Conservation (phyloP, 352 stramenopile genomes). For the Phytopythium litorale region DNA sequence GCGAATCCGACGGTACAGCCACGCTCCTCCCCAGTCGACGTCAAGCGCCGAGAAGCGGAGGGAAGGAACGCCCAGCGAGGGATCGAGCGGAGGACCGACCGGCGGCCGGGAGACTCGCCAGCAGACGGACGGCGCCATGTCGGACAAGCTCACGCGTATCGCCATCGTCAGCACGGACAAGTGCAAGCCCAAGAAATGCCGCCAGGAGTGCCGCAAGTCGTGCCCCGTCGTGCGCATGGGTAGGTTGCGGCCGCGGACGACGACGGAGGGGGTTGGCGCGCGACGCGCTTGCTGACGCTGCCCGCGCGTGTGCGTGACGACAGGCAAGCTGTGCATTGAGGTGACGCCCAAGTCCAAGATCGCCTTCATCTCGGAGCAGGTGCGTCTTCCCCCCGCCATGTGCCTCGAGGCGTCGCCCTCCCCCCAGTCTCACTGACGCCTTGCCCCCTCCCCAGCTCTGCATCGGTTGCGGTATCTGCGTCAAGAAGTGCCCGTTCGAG, state of each 20-base stretch:
- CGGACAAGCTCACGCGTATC: conserved; percentile 96
- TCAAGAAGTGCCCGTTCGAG: conserved; percentile 99
- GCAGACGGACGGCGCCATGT: conserved; percentile 37
- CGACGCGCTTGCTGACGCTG: not conserved
- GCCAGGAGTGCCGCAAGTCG: conserved; percentile 99
- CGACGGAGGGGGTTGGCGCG: not conserved
- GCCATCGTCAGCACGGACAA: conserved; percentile 97
- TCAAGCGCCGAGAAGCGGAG: conserved; percentile 6
- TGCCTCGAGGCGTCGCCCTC: conserved; percentile 16
- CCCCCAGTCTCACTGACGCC: not conserved
- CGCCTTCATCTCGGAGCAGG: conserved; percentile 96
- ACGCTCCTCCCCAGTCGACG: conserved; percentile 5
- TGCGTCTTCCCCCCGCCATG: conserved; percentile 7
- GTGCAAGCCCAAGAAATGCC: conserved; percentile 99
- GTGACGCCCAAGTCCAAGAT: conserved; percentile 96
- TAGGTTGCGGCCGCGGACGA: conserved; percentile 15
- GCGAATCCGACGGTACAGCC: conserved; percentile 17
- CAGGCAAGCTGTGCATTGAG: conserved; percentile 99
- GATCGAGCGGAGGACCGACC: too few relatives aligned
- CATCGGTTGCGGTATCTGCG: conserved; percentile 99
- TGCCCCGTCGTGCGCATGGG: conserved; percentile 98
- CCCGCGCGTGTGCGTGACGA: not conserved
- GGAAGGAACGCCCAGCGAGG: conserved; percentile 15
- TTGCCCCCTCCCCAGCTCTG: conserved; percentile 73
- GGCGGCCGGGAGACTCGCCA: too few relatives aligned